Conservation (phyloP, 345 rosid genomes). For the Sisymbrium altissimum region DNA sequence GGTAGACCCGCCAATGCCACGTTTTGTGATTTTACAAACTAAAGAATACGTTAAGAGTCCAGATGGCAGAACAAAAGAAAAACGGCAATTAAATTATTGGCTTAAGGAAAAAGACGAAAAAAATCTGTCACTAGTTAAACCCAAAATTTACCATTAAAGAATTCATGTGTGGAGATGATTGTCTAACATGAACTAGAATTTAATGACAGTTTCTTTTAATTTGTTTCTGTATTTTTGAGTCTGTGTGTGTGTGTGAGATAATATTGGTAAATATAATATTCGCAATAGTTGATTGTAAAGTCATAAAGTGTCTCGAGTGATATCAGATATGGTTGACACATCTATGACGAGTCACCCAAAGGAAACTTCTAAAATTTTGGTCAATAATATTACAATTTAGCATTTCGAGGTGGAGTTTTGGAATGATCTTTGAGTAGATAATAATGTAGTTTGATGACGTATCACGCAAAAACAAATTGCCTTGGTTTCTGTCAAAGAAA, state of each 20-base stretch:
- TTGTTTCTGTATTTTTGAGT: neutral
- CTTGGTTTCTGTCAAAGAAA: neutral
- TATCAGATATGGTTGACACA: neutral
- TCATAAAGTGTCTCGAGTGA: neutral
- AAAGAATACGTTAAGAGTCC: neutral
- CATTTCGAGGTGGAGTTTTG: constrained; percentile 28
- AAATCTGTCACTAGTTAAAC: neutral
- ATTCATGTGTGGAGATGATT: neutral
- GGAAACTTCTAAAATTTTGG: neutral
- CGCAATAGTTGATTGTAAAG: neutral
- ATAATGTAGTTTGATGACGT: constrained; percentile 10
- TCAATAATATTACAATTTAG: constrained; percentile 31
- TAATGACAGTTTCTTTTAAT: neutral
- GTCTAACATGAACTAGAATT: neutral
- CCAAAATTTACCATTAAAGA: too few species aligned
- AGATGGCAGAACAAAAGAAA: neutral
- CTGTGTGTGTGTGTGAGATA: neutral
- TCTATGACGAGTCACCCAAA: neutral
- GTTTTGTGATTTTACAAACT: neutral
- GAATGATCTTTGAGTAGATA: constrained; percentile 6
- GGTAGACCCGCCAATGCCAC: constrained; percentile 7
- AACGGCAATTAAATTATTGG: neutral
- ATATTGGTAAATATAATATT: neutral
- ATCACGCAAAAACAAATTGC: neutral
- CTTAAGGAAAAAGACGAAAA: neutral